These are phyloP conservation scores for Ceratobasidium sp. DNA, from an alignment of 1,284 basidiomycete species.

Conservation along the genomic window DNA sequence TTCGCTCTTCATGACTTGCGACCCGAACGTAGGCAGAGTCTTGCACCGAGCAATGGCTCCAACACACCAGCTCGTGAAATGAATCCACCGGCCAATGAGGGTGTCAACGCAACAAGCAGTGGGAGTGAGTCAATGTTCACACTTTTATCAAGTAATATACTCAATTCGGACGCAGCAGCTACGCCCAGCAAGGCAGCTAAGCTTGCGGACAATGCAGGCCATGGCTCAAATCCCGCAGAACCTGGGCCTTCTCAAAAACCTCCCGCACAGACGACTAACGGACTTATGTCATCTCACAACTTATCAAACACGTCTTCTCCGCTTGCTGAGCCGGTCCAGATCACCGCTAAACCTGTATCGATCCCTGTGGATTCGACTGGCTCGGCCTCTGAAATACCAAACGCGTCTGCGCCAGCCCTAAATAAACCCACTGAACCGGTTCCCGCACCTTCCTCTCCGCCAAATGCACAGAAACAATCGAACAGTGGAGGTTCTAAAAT, in stretches of 20 bases:
- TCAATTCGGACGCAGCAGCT: not conserved
- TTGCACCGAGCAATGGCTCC: not conserved
- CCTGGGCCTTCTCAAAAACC: no score
- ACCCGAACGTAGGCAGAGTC: constrained; percentile 9
- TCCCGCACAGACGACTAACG: not conserved
- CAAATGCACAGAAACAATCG: not conserved
- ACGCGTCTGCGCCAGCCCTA: constrained; percentile 16
- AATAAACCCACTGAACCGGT: not conserved
- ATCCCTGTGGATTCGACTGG: not conserved
- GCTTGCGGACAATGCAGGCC: no score
- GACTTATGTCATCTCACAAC: constrained; percentile 12
- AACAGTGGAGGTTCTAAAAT: not conserved
- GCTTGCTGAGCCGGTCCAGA: not conserved
- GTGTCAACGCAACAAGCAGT: not conserved
- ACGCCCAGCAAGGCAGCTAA: not conserved
- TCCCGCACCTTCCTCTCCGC: not conserved
- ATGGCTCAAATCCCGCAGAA: no score
- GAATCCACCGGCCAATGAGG: not conserved
- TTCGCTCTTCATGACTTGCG: constrained; percentile 19
- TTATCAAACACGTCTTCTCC: constrained; percentile 6
- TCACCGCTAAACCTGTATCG: not conserved
- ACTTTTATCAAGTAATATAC: not conserved
- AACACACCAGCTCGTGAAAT: not conserved
- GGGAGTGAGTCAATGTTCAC: not conserved
- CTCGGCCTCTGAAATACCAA: not conserved